Evolutionary conservation across 371 early-diverging fungal species (phyloP), one percentile per base, ranked within the genome.

Genomic region (Syncephalis plumigaleata): DNA sequence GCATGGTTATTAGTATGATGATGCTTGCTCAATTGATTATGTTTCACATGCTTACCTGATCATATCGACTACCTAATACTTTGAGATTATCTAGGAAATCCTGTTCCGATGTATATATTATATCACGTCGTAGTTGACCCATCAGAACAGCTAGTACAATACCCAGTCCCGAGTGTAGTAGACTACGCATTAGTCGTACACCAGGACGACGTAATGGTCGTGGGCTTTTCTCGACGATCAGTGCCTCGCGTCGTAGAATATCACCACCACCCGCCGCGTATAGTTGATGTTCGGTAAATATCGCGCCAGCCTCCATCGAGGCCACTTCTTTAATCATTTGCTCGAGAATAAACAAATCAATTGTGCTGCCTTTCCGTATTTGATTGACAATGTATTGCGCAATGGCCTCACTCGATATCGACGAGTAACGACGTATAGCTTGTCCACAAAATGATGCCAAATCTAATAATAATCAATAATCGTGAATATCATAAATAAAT

Each of bases 401-500:
- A 1, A 86, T 45, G 0, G 76, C 79, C 0, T 55, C 53, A 2
- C 83, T 61, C 15, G 83, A 84, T 18, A 80, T 65, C 20, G 59
- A 65, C 42, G 57, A 27, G 50, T 87, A 81, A 55, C 79, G 81
- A 22, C 76, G 70, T 54, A 68, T 81, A 0, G 85, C 50, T 51
- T 70, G 68, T 9, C 86, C 87, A 25, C 70, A 62, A 58, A 91
- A 92, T 8, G 66, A 61, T 22, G 87, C 65, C 18, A 94, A 53
- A 1, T 75, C 65, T 67, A 53, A 24, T 3, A 55, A n/a, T 5
- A 36, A 23, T 36, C 40, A 9, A 43, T 18, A 8, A 46, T 25
- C 17, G 39, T n/a, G 3, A 20, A 44, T 31, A 7, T 7, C 7
- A 7, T 31, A 31, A 5, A 21, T 36, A 46, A 22, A n/a, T 3